Evolutionary conservation across 768 basidiomycete species (phyloP).

Genomic region (Pisolithus orientalis): DNA sequence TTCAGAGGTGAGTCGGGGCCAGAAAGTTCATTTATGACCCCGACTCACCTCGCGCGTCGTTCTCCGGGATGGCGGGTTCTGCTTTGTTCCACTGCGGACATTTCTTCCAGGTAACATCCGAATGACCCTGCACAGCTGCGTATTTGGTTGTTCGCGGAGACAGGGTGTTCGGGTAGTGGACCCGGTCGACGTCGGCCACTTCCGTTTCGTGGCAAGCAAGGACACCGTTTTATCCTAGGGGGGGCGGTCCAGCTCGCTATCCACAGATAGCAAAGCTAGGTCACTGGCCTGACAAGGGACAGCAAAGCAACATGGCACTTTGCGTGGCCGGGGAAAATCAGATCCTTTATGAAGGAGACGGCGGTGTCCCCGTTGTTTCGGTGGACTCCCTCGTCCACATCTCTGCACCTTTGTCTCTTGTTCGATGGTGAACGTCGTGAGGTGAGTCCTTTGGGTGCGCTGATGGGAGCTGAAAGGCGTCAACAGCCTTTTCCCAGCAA

Average conservation of each 20-base stretch:
- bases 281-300: not conserved
- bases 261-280: not conserved
- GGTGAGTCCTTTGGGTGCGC: conserved; percentile 1
- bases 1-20: not conserved
- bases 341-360: conserved; percentile 2
- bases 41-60: not conserved
- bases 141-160: not conserved
- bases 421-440: conserved; percentile 3
- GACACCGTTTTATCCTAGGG: conserved; percentile 5
- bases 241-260: not conserved
- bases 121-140: not conserved
- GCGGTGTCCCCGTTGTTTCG: not conserved
- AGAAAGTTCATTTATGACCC: too few species aligned
- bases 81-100: conserved; percentile 13
- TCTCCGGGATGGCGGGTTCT: not conserved
- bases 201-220: conserved; percentile 2
- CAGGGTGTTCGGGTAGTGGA: not conserved
- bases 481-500: conserved; percentile 18
- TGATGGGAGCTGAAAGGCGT: conserved; percentile 2
- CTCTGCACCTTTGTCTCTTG: conserved; percentile 6
- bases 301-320: conserved; percentile 10
- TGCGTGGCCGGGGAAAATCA: conserved; percentile 5
- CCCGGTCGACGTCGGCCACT: not conserved
- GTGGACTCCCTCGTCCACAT: not conserved
- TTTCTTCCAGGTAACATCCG: not conserved